Base-by-base conservation (phyloP, 306 rosid species). In the Luffa acutangula region DNA sequence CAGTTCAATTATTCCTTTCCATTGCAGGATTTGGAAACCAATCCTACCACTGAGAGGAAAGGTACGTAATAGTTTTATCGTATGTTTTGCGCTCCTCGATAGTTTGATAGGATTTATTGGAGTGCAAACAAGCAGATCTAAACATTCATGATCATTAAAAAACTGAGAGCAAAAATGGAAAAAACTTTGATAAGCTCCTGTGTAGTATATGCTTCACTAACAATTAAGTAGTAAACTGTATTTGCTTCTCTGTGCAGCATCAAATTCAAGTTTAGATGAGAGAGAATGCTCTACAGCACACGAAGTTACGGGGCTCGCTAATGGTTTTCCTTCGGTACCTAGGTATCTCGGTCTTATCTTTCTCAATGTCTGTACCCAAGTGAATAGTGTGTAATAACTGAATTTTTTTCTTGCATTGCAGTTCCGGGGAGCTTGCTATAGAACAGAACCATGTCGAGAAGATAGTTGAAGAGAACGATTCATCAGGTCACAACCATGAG, bases 11-110 rank as follows among this genome's bases (percentile, higher is more conserved):
- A 41, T 69, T 49, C 70, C 67, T 41, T 63, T 64, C 54, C 69
- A 48, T 17, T 60, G 79, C 75, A 94, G 97, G 96, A 79, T 34
- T 75, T 74, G 81, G 86, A 84, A 81, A 82, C 83, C 59, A 84
- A 80, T 84, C 82, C 45, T 80, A 79, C 83, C 46, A 72, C 81
- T 77, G 82, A 81, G 84, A 81, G 76, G 72, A 75, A 78, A 53
- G 83, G 65, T 75, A 93, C 90, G 88, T 79, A 78, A 15, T 6
- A 9, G 21, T 45, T 58, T 45, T 82, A 3, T 20, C 46, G 3
- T 49, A 73, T 36, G 48, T 25, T 34, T 31, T 13, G 4, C 11
- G 54, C 45, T 78, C 6, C 49, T 39, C 8, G 7, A 9, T 73
- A 49, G 52, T 75, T 58, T 7, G 9, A 7, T 52, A 9, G 62